These are phyloP conservation scores for Fusarium xylarioides DNA, from an alignment of 2,329 filamentous ascomycete genomes.

Conservation along the genomic window DNA sequence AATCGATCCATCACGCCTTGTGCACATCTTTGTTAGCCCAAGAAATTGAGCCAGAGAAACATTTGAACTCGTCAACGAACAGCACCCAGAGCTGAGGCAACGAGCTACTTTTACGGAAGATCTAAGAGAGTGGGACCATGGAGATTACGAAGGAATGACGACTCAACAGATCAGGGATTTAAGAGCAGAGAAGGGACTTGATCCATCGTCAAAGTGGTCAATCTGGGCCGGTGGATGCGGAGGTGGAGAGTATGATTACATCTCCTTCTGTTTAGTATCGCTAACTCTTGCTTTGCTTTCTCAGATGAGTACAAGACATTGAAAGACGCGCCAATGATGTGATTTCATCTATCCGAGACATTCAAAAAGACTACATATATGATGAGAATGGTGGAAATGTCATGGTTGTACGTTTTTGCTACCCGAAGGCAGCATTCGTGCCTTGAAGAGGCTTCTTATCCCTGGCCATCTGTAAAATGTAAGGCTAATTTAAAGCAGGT, in stretches of 20 bases:
- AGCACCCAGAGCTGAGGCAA: neutral
- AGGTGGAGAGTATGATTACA: neutral
- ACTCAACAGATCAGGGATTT: neutral
- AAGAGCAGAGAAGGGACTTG: neutral
- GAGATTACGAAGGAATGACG: neutral
- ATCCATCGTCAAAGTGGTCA: neutral
- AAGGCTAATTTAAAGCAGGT: neutral
- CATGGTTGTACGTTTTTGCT: neutral
- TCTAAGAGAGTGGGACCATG: neutral
- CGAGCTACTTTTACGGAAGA: neutral
- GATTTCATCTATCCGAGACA: neutral
- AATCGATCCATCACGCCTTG: neutral
- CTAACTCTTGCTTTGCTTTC: fast-evolving
- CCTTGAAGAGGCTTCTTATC: neutral
- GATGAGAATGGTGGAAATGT: neutral
- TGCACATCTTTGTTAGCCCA: neutral
- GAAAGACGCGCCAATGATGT: neutral
- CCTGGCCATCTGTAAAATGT: fast-evolving
- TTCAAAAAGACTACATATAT: neutral
- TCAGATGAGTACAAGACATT: neutral
- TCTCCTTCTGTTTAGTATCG: neutral
- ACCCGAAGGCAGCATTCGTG: neutral
- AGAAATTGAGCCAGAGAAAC: neutral
- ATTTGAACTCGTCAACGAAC: neutral
- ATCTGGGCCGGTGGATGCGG: neutral